Evolutionary conservation across 768 basidiomycete genomes (phyloP), one percentile per base, ranked within the genome.

Genomic region (Tricholoma flavovirens): DNA sequence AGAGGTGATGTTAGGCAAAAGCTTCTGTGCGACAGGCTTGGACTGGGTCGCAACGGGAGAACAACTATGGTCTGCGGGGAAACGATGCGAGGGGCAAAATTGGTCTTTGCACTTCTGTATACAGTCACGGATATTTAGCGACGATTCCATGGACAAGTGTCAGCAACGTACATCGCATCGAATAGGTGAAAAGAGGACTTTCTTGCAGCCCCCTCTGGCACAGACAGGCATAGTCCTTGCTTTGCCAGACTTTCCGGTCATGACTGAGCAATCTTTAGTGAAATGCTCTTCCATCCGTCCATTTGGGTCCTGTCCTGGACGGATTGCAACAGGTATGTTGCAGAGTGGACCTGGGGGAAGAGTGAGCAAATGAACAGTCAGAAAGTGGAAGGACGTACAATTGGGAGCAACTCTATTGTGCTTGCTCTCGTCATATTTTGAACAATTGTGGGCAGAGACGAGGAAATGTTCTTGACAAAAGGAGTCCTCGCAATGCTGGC

Each of bases 391-490:
- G 14, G 12, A 75, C 81, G 54, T 63, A 87, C 90, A 92, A 36
- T 82, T 76, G 12, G 91, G 91, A 14, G 88, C 89, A 5, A 93
- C 75, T 8, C 91, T 80, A 58, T 94, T 83, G 59, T 82, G 78
- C 66, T 83, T 83, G 60, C 71, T 74, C 65, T 86, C 83, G 61
- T 92, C 87, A 64, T 86, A 91, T 62, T 86, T 76, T 2, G 78
- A 67, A 65, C 92, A 91, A 35, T 69, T 73, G 64, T 93, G 91
- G 2, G 77, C 77, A 15, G 78, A 73, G 11, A 86, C 87, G 58
- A 79, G 80, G 73, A 86, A 93, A 65, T 94, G 91, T 11, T 90
- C 87, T 40, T 83, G 82, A 62, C 92, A 94, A 73, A 84, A 93
- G 0, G 77, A 75, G 14, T 77, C 68, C 12, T 76, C 65, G 68